A percentile compares a stretch with the other conserved stretches of the same genome.
phyloP scores from a whole-genome alignment of 306 rosid species.

The Quercus wislizeni region DNA sequence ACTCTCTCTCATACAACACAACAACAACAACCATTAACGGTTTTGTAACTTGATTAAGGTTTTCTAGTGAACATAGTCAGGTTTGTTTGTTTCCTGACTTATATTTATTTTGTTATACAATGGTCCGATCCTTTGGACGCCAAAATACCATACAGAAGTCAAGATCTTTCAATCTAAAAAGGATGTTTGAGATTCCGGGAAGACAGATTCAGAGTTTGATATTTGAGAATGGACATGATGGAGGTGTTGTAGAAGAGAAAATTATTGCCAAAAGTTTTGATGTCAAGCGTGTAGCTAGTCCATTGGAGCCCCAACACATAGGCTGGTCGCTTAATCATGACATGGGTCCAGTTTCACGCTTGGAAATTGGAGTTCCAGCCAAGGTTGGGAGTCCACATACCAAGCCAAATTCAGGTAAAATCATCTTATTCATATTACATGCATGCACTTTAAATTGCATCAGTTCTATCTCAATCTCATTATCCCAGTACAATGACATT shows the following conservation, averaged over 20 bases:
- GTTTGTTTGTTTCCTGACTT: conserved; percentile 19
- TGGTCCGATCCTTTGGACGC: conserved; percentile 60
- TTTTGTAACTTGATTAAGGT: neutral
- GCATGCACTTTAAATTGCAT: neutral
- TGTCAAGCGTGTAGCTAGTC: neutral
- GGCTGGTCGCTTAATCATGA: conserved; percentile 16
- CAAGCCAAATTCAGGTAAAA: conserved; percentile 44
- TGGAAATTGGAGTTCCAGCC: conserved; percentile 11
- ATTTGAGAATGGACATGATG: conserved; percentile 42
- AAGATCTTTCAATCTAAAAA: conserved; percentile 63
- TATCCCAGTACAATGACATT: neutral
- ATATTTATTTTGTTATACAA: conserved; percentile 22
- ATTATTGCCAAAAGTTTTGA: conserved; percentile 29
- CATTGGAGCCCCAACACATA: conserved; percentile 16
- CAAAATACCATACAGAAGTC: conserved; percentile 56
- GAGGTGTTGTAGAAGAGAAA: conserved; percentile 14
- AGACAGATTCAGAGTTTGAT: conserved; percentile 47
- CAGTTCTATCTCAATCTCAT: conserved; percentile 7
- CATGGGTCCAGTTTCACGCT: conserved; percentile 17
- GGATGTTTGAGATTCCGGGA: conserved; percentile 64
- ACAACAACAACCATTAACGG: conserved; percentile 10
- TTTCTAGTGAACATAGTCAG: neutral
- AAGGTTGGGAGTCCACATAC: conserved; percentile 19
- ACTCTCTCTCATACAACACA: conserved; percentile 17
- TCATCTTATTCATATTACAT: neutral